These are phyloP conservation scores for Purshia tridentata DNA, from an alignment of 306 rosid genomes.

Conservation along the genomic window DNA sequence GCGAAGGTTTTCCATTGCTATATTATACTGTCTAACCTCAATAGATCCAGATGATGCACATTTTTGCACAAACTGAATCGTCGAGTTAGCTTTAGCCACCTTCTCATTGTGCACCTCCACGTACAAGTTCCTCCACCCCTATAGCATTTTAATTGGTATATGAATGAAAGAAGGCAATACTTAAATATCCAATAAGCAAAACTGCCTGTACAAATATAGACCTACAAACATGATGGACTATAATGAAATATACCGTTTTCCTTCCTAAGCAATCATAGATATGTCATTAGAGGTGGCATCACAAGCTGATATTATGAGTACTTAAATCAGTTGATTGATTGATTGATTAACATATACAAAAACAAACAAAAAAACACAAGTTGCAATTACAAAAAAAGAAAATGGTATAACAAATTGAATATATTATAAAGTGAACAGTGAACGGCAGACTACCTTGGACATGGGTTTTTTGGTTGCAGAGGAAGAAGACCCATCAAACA, in stretches of 20 bases:
- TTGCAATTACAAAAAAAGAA: background rate
- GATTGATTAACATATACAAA: background rate
- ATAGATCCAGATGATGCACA: conserved; percentile 42
- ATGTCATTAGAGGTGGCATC: background rate
- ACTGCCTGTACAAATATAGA: background rate
- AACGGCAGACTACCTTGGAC: conserved; percentile 36
- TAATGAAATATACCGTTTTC: background rate
- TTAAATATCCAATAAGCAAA: background rate
- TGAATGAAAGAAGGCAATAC: too few relatives aligned
- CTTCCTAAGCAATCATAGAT: background rate
- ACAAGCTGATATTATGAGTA: background rate
- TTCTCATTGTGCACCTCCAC: conserved; percentile 55
- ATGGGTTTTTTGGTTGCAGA: conserved; percentile 26
- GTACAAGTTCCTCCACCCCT: conserved; percentile 77
- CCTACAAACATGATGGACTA: background rate
- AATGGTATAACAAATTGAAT: background rate
- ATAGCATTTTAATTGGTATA: background rate
- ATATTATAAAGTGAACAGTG: background rate
- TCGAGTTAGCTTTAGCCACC: conserved; percentile 41
- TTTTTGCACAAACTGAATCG: conserved; percentile 50
- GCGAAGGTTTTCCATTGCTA: conserved; percentile 45
- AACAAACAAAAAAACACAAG: background rate
- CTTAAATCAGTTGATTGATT: background rate
- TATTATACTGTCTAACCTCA: conserved; percentile 65
- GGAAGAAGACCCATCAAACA: conserved; percentile 35